Conservation (phyloP, 305 asterid genomes). For the Rubia peregrina region DNA sequence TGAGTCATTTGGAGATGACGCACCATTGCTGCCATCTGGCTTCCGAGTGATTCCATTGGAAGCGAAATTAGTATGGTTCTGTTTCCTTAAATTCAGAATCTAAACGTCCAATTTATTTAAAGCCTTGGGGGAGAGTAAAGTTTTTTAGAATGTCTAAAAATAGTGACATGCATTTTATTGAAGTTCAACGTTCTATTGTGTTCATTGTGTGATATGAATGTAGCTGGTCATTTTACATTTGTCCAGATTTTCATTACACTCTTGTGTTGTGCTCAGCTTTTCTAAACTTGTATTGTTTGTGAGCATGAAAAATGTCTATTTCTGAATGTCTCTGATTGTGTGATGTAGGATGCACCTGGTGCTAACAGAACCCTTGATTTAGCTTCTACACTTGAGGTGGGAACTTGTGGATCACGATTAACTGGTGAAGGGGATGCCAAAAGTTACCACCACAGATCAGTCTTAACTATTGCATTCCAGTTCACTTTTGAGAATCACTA, state of each 20-base stretch:
- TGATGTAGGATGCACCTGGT: slow-evolving; percentile 54
- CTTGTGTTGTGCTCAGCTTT: background rate
- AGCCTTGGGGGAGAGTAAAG: background rate
- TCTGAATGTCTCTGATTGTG: background rate
- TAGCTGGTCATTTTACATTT: background rate
- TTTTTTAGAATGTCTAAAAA: background rate
- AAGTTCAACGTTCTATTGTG: background rate
- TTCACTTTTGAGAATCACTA: slow-evolving; percentile 79
- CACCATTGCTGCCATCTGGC: slow-evolving; percentile 85
- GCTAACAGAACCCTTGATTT: slow-evolving; percentile 73
- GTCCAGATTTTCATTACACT: background rate
- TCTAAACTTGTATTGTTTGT: background rate
- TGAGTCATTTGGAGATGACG: slow-evolving; percentile 90
- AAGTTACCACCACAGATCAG: slow-evolving; percentile 61
- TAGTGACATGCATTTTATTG: background rate
- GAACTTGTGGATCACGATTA: slow-evolving; percentile 47
- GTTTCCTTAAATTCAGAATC: background rate
- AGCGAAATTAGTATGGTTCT: slow-evolving; percentile 64
- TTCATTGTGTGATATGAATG: background rate
- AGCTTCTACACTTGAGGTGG: slow-evolving; percentile 85
- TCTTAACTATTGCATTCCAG: slow-evolving; percentile 90
- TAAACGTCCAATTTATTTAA: background rate
- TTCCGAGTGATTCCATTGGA: slow-evolving; percentile 90
- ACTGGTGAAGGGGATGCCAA: slow-evolving; percentile 47
- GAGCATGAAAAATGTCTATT: background rate